Evolutionary conservation across 352 stramenopile species (phyloP), one percentile per base, ranked within the genome.

Genomic region (Plasmopara halstedii): DNA sequence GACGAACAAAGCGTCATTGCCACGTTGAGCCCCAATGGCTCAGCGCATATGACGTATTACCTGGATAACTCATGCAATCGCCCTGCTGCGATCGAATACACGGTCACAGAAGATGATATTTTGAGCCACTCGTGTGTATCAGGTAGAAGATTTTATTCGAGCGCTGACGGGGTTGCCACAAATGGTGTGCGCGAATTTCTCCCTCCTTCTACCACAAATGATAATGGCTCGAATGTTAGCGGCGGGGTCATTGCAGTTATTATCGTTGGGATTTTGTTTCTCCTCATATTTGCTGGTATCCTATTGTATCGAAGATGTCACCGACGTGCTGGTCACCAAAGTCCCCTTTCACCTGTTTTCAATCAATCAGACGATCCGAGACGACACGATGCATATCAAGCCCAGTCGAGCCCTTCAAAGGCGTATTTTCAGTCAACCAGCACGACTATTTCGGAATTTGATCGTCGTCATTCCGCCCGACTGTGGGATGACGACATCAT

Each of bases 401-500:
- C 36, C 0, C 54, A 58, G 17, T 11, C 13, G 20, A 68, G 46
- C 27, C 58, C 58, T 3, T 22, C 32, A 19, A 64, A 68, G 18
- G 19, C 13, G 13, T 22, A 38, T 32, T 47, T 34, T 19, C 23
- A 58, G 13, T 52, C 50, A 11, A 45, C 41, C 0, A 44, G 32
- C 31, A 45, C 36, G 4, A 47, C 53, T 6, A 35, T 52, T 9
- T 62, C 52, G 1, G 39, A 59, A 18, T 56, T 45, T 23, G 36
- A 45, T 31, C 50, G 25, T 21, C 42, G 18, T 14, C 36, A 36
- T 38, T 39, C 42, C 3, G 34, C 17, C n/a, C 41, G 52, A 41
- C 44, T 63, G 20, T 71, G 63, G 55, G 64, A 79, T 6, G 62
- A 80, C 44, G 49, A 63, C 13, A 46, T 59, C 5, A 62, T 81